Conservation (phyloP, 2,329 filamentous ascomycete genomes). For the Arthrobotrys sinensis region DNA sequence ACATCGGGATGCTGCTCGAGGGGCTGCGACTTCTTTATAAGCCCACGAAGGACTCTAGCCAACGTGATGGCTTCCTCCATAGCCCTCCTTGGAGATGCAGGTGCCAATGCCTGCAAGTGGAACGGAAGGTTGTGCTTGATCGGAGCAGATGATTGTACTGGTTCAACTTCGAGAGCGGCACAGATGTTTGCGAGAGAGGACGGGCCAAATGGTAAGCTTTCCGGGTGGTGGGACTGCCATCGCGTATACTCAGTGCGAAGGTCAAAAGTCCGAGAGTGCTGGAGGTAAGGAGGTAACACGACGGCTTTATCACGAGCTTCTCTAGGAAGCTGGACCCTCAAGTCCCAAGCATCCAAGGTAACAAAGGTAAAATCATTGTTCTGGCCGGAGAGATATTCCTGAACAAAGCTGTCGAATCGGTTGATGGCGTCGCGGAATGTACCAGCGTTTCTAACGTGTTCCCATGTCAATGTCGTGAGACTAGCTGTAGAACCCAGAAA, state of each 20-base stretch:
- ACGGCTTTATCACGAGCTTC: constrained; percentile 99
- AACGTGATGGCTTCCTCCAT: constrained; percentile 98
- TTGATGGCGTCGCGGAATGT: constrained; percentile 97
- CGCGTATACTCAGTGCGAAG: constrained; percentile 97
- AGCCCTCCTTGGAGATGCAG: constrained; percentile 92
- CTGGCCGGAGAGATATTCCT: constrained; percentile 89
- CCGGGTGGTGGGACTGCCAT: constrained; percentile 98
- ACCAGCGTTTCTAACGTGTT: constrained; percentile 96
- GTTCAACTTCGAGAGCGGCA: constrained; percentile 96
- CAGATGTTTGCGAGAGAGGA: constrained; percentile 98
- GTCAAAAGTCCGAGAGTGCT: constrained; percentile 97
- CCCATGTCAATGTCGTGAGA: constrained; percentile 97
- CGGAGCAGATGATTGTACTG: constrained; percentile 94
- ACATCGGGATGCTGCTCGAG: constrained; percentile 95
- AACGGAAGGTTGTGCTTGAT: constrained; percentile 99
- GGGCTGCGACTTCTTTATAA: constrained; percentile 97
- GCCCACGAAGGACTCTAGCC: constrained; percentile 88
- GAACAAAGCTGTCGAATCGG: constrained; percentile 93
- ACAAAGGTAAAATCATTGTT: constrained; percentile 98
- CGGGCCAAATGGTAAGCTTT: constrained; percentile 95
- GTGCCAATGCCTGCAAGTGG: constrained; percentile 94
- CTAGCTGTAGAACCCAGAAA: constrained; percentile 76
- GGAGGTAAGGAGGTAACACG: constrained; percentile 93
- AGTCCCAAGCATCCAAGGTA: constrained; percentile 97
- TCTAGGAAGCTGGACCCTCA: constrained; percentile 95